phyloP scores from a whole-genome alignment of 176 grass and related monocot genomes.

The Olyra latifolia region DNA sequence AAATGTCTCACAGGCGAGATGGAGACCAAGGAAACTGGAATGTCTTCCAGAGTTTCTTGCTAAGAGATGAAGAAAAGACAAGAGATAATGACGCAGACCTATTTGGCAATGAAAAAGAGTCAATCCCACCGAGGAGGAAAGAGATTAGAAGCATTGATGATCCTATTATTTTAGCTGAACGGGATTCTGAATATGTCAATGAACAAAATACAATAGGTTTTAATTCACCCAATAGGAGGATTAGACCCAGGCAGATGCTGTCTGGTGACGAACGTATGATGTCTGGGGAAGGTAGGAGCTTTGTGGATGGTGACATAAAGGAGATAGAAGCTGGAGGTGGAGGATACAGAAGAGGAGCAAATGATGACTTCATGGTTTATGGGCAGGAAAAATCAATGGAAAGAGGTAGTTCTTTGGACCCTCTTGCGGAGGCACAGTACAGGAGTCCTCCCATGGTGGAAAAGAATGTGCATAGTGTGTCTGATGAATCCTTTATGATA shows the following conservation, averaged over 20 bases:
- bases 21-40: conserved; percentile 90
- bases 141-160: conserved; percentile 52
- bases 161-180: conserved; percentile 56
- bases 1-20: conserved; percentile 44
- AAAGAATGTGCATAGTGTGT: conserved; percentile 32
- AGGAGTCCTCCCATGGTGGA: conserved; percentile 38
- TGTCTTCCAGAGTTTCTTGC: conserved; percentile 76
- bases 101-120: conserved; percentile 60
- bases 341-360: conserved; percentile 46
- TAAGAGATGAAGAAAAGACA: conserved; percentile 71
- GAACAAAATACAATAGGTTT: conserved; percentile 43
- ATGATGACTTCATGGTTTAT: conserved; percentile 81
- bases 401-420: conserved; percentile 59
- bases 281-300: conserved; percentile 45
- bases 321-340: conserved; percentile 67
- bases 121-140: conserved; percentile 41
- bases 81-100: conserved; percentile 56
- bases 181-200: conserved; percentile 49
- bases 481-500: conserved; percentile 88
- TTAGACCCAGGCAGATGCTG: conserved; percentile 44
- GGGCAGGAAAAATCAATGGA: conserved; percentile 62
- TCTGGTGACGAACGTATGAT: conserved; percentile 73
- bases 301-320: conserved; percentile 57
- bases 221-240: conserved; percentile 56
- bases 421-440: conserved; percentile 55